phyloP scores from a whole-genome alignment of 2,329 filamentous ascomycete genomes.

The Cladophialophora chaetospira region DNA sequence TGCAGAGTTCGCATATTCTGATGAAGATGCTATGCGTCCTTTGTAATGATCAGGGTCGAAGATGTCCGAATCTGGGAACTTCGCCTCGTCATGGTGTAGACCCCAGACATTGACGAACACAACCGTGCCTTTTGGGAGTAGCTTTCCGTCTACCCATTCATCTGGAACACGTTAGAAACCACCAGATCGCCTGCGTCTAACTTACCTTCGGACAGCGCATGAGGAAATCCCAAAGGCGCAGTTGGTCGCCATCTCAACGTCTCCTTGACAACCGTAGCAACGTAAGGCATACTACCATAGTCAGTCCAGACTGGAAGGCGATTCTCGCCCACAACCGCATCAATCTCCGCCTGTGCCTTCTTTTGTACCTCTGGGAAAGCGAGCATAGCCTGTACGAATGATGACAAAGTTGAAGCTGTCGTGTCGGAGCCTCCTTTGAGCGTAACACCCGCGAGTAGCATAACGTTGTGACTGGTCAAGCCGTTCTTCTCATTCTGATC shows the following conservation, averaged over 20 bases:
- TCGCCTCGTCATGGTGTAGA: conserved; percentile 41
- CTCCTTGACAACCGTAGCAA: conserved; percentile 39
- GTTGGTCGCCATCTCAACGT: conserved; percentile 45
- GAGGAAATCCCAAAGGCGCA: conserved; percentile 51
- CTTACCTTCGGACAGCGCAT: conserved; percentile 38
- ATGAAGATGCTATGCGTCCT: conserved; percentile 34
- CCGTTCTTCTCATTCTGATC: conserved; percentile 38
- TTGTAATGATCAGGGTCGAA: conserved; percentile 47
- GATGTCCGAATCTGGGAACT: conserved; percentile 42
- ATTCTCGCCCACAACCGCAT: conserved; percentile 40
- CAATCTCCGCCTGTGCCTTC: conserved; percentile 49
- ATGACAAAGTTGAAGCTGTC: conserved; percentile 43
- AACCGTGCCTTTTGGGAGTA: conserved; percentile 49
- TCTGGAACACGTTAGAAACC: conserved; percentile 35
- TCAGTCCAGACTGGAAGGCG: conserved; percentile 39
- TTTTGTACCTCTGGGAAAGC: conserved; percentile 48
- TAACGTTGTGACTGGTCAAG: conserved; percentile 44
- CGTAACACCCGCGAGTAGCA: conserved; percentile 37
- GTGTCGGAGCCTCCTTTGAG: conserved; percentile 45
- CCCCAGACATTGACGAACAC: conserved; percentile 54
- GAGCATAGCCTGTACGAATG: conserved; percentile 53
- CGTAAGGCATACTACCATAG: conserved; percentile 36
- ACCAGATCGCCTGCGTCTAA: conserved; percentile 24
- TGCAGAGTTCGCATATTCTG: conserved; percentile 40
- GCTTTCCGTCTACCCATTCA: conserved; percentile 42